phyloP scores from a whole-genome alignment of 1,284 basidiomycete genomes.

The Leccinum angustisporum region DNA sequence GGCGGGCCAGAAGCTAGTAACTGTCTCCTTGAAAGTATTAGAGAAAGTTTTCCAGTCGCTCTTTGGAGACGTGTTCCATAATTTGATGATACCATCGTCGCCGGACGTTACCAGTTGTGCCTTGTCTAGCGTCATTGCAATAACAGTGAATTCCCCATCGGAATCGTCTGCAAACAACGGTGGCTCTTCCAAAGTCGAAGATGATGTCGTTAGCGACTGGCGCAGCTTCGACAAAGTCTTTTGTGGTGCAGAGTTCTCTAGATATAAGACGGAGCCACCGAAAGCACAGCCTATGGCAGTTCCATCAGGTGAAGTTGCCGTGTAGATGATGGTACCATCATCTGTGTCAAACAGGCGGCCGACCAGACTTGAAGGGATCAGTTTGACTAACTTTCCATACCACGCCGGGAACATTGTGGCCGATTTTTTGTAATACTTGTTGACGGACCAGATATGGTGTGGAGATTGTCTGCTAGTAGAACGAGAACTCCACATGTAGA shows the following conservation, averaged over 20 bases:
- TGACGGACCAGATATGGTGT: constrained; percentile 19
- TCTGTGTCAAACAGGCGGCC: constrained; percentile 10
- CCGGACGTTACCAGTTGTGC: constrained; percentile 12
- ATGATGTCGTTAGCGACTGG: neutral
- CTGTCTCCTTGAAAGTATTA: neutral
- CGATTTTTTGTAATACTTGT: constrained; percentile 12
- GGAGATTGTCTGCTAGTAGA: constrained; percentile 9
- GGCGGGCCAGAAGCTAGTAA: constrained; percentile 13
- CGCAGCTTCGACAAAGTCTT: constrained; percentile 13
- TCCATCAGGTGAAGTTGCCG: constrained; percentile 14
- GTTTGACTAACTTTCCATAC: constrained; percentile 17
- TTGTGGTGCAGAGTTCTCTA: constrained; percentile 3
- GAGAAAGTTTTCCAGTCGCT: constrained; percentile 12
- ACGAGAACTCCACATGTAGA: constrained; percentile 15
- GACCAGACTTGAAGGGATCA: constrained; percentile 9
- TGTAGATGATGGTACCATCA: constrained; percentile 9
- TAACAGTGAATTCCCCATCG: neutral
- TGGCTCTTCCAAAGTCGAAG: constrained; percentile 11
- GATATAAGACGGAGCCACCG: constrained; percentile 5
- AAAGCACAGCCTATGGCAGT: constrained; percentile 6
- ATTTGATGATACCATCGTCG: constrained; percentile 9
- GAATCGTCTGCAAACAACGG: constrained; percentile 10
- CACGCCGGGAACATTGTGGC: constrained; percentile 17
- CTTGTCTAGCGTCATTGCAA: constrained; percentile 15
- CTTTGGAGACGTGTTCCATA: constrained; percentile 17